Percentiles rank a stretch among this genome's conserved stretches.
Conservation (phyloP, 2,329 filamentous ascomycete genomes). For the Penicillium sp. region DNA sequence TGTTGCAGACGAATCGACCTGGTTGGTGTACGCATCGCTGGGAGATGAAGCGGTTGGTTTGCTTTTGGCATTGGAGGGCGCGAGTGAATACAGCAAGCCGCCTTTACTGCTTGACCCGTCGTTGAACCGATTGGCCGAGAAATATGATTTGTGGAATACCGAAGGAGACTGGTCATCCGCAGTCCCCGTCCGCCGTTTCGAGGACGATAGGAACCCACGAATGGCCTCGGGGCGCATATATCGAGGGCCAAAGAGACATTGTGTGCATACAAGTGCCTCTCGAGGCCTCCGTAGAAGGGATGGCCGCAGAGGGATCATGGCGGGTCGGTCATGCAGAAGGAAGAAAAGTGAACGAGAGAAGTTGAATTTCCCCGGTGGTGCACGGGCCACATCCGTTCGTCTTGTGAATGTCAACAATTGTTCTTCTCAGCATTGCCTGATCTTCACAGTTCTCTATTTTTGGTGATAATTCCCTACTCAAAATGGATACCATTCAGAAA, state of each 20-base stretch:
- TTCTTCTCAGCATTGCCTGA: background rate
- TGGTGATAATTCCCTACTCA: background rate
- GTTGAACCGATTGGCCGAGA: constrained; percentile 35
- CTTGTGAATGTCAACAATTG: constrained; percentile 20
- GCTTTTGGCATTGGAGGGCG: constrained; percentile 21
- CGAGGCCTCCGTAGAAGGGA: constrained; percentile 33
- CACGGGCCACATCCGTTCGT: constrained; percentile 31
- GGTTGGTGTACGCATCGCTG: constrained; percentile 15
- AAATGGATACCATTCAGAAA: constrained; percentile 44
- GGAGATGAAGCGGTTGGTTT: constrained; percentile 3
- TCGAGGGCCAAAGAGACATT: constrained; percentile 31
- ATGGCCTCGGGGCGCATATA: constrained; percentile 17
- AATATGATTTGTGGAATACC: constrained; percentile 39
- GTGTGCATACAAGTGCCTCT: constrained; percentile 34
- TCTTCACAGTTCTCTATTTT: background rate
- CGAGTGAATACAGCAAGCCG: constrained; percentile 28
- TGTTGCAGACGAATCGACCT: constrained; percentile 12
- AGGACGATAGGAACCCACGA: constrained; percentile 34
- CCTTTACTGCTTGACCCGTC: constrained; percentile 20
- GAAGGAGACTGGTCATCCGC: constrained; percentile 27
- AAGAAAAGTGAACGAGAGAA: constrained; percentile 21
- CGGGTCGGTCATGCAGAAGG: constrained; percentile 17
- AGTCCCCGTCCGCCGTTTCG: constrained; percentile 30
- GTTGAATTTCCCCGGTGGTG: constrained; percentile 29
- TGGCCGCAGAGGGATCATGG: constrained; percentile 40